Percentiles rank a stretch among this genome's conserved stretches.
phyloP scores from a whole-genome alignment of 164 flowering plant species.

The Nymphaea colorata region DNA sequence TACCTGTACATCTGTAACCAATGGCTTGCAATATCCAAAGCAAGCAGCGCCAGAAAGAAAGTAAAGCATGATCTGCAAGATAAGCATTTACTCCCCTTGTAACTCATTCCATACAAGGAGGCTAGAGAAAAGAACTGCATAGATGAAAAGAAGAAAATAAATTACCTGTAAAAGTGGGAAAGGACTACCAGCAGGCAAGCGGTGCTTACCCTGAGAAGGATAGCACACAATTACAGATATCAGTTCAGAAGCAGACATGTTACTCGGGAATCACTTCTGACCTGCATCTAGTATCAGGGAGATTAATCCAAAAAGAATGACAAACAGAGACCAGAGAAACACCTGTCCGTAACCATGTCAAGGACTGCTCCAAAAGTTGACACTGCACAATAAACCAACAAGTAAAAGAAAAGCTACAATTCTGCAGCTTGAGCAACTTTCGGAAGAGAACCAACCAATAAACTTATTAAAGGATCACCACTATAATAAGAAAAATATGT shows the following conservation, averaged over 20 bases:
- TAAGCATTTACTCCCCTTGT: neutral
- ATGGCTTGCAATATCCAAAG: constrained; percentile 85
- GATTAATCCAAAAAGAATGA: neutral
- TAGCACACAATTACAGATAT: neutral
- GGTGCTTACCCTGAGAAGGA: constrained; percentile 79
- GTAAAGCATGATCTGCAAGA: constrained; percentile 61
- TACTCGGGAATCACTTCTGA: neutral
- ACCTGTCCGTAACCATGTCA: constrained; percentile 99
- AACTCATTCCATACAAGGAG: neutral
- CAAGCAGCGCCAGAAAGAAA: constrained; percentile 64
- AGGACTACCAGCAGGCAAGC: constrained; percentile 83
- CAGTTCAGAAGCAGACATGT: neutral
- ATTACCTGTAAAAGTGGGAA: constrained; percentile 70
- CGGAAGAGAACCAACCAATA: too few relatives aligned
- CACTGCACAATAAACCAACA: constrained; percentile 19
- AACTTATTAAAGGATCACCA: too few relatives aligned
- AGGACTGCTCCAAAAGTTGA: constrained; percentile 97
- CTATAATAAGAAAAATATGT: too few relatives aligned
- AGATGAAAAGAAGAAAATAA: neutral
- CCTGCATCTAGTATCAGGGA: neutral
- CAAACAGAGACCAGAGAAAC: neutral
- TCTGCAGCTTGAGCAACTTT: neutral
- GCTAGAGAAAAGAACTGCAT: neutral
- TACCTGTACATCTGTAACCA: constrained; percentile 99
- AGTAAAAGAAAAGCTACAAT: neutral